phyloP scores from a whole-genome alignment of 768 basidiomycete species.

The Xanthoconium purpureum region DNA sequence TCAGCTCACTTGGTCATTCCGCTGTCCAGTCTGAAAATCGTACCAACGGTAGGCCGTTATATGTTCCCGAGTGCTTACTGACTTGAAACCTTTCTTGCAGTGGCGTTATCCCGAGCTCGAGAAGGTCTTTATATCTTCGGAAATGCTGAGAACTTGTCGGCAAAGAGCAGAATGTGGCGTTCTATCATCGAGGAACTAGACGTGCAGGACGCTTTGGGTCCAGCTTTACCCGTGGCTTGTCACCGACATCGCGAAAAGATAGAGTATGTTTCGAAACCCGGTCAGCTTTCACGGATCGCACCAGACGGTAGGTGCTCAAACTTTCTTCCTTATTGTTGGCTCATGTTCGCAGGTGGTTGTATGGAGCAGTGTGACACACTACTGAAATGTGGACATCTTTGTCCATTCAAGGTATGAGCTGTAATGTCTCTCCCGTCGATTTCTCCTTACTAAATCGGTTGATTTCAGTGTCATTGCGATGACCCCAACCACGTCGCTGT shows the following conservation, averaged over 20 bases:
- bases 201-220: slow-evolving; percentile 42
- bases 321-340: no score
- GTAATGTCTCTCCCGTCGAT: not conserved
- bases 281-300: slow-evolving; percentile 45
- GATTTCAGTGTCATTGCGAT: slow-evolving; percentile 56
- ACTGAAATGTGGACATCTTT: slow-evolving; percentile 61
- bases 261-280: slow-evolving; percentile 47
- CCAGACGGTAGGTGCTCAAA: slow-evolving; percentile 48
- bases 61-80: no score
- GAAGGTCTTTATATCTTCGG: slow-evolving; percentile 75
- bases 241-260: slow-evolving; percentile 48
- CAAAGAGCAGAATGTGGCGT: slow-evolving; percentile 55
- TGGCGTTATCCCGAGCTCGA: slow-evolving; percentile 70
- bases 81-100: slow-evolving; percentile 29
- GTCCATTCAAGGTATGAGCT: slow-evolving; percentile 52
- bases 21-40: slow-evolving; percentile 49
- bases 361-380: slow-evolving; percentile 50
- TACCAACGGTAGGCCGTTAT: slow-evolving; percentile 44
- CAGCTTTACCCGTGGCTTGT: slow-evolving; percentile 56
- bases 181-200: slow-evolving; percentile 57
- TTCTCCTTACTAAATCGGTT: not conserved
- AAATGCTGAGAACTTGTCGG: slow-evolving; percentile 53
- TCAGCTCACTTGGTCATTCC: not conserved
- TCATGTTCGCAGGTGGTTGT: slow-evolving; percentile 52
- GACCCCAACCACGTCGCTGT: slow-evolving; percentile 51